Percentiles rank a stretch among this genome's conserved stretches.
Evolutionary conservation across 148 eudicot genomes (phyloP).

Genomic region (Rhododendron ferrugineum): DNA sequence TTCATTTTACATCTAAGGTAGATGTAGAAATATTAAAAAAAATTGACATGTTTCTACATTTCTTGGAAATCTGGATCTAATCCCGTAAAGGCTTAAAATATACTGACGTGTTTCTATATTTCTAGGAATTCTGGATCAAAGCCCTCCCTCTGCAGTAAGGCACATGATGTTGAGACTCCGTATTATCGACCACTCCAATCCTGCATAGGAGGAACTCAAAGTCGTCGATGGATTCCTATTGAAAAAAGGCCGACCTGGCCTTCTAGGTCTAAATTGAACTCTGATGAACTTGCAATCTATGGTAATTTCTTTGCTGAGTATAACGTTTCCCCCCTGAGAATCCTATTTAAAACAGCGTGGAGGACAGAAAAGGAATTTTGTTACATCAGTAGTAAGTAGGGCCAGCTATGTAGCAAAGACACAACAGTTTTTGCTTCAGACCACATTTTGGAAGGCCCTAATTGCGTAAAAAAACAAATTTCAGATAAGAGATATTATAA

Average conservation of each 20-base stretch:
- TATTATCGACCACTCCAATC: slow-evolving; percentile 73
- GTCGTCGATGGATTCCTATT: slow-evolving; percentile 78
- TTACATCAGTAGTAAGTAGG: background rate
- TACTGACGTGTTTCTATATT: slow-evolving; percentile 11
- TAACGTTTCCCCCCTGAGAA: background rate
- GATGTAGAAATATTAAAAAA: background rate
- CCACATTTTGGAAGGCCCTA: background rate
- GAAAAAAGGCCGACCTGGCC: slow-evolving; percentile 84
- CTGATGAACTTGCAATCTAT: slow-evolving; percentile 62
- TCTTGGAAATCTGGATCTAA: slow-evolving; percentile 64
- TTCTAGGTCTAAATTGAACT: slow-evolving; percentile 55
- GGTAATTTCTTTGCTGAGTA: slow-evolving; percentile 34
- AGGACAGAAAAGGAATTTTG: background rate
- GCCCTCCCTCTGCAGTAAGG: slow-evolving; percentile 60
- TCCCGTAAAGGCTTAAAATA: slow-evolving; percentile 15
- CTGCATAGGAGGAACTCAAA: slow-evolving; percentile 91
- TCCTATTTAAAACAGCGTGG: background rate
- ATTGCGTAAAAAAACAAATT: background rate
- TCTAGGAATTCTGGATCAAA: slow-evolving; percentile 70
- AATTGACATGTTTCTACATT: background rate
- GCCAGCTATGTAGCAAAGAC: background rate
- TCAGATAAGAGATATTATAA: background rate
- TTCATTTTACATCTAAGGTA: background rate
- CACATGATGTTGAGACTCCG: slow-evolving; percentile 80
- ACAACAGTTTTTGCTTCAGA: background rate